Base-by-base conservation (phyloP, 139 green algal genomes). In the Chlorella sp. region DNA sequence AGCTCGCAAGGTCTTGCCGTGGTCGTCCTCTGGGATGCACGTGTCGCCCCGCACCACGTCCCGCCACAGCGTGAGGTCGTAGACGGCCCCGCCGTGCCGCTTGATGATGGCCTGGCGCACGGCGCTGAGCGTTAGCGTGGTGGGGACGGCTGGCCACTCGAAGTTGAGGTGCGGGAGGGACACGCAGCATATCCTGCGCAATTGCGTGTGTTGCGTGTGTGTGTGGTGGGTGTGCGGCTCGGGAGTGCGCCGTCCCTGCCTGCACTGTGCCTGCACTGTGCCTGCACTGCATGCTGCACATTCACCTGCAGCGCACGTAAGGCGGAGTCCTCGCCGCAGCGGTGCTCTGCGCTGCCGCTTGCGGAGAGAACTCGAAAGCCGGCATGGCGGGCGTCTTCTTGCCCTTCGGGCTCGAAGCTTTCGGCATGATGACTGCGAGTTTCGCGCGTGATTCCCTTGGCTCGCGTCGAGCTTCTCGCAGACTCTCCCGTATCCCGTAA, bases 81-180 rank as follows among this genome's bases (percentile, higher is more conserved):
- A 59, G 2, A 79, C 49, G 6, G 33, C 35, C 0, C 74, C 67
- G 35, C 74, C 74, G 59, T 79, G 74, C 5, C 74, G 74, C 59
- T 79, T 74, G 3, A 59, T 24, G 5, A 79, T 69, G 6, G 74
- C 74, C 27, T 79, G 51, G 17, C 70, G 70, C 27, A 79, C 65
- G 10, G 67, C 67, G 2, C 34, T 62, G 5, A 79, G 23, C 0
- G 74, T 71, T 1, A 79, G 30, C 20, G 64, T 62, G 2, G 67
- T 74, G 3, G 74, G 67, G 0, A 79, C 74, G 1, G 62, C 59
- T 1, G 74, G 67, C 74, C 74, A 79, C 31, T 79, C 74, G 30
- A 79, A 79, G 59, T 74, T 74, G 1, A 79, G 35, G 33, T 74
- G 74, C 0, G 64, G 49, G 33, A 77, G 30, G 1, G 64, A 64